Evolutionary conservation across 129 eudicot genomes (phyloP), one percentile per base, ranked within the genome.

Genomic region (Saussurea involucrata): DNA sequence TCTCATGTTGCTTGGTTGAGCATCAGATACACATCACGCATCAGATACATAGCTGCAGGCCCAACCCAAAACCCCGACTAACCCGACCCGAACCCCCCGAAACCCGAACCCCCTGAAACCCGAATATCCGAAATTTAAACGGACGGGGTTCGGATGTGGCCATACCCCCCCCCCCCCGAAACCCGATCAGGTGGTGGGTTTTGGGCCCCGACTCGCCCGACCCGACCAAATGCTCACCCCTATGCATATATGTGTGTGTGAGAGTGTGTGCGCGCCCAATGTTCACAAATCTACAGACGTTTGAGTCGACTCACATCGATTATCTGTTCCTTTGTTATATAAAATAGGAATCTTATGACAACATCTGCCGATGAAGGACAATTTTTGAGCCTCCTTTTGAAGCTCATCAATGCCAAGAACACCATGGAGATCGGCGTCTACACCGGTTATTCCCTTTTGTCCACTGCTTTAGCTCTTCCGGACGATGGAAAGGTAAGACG

Each of bases 341-440:
- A 36, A 8, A 8, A 24, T 10, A 80, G 84, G 84, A 80, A 80
- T 46, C 57, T 80, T 10, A 80, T 80, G 84, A 74, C 84, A 3
- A 80, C 80, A 4, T 80, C 84, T 6, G 84, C 84, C 0, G 84
- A 80, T 74, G 84, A 80, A 73, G 84, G 84, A 36, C 84, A 80
- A 42, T 80, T 80, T 74, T 55, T 80, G 44, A 80, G 34, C 58
- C 57, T 80, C 75, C 65, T 80, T 20, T 8, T 80, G 8, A 80
- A 80, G 64, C 71, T 78, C 6, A 78, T 78, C 63, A 71, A 78
- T n/a, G 61, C 61, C 61, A 53, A 53, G 61, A 53, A 53, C 1
- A 53, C 61, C 22, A 53, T 53, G 61, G 61, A 53, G 61, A 53
- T 53, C 1, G 61, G 61, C 13, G 61, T 53, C 21, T 53, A 53